Percentiles rank a stretch among this genome's conserved stretches.
These are phyloP conservation scores for Knoxdaviesia capensis DNA, from an alignment of 2,329 filamentous ascomycete genomes.

Conservation along the genomic window DNA sequence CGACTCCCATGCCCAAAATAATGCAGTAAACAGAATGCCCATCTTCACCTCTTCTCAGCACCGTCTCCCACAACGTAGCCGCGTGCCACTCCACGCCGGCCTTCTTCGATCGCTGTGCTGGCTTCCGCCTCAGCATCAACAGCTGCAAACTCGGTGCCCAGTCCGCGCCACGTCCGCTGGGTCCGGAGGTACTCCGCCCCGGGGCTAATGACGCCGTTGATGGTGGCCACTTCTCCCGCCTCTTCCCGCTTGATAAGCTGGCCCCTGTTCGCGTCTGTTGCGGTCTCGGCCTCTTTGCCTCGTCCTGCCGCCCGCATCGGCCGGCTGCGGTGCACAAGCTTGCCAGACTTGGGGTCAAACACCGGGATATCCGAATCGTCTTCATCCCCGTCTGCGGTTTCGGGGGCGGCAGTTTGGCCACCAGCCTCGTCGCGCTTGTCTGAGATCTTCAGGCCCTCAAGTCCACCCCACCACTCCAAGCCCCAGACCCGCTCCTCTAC, in stretches of 20 bases:
- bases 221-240: constrained; percentile 49
- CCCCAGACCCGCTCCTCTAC: constrained; percentile 71
- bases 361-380: constrained; percentile 68
- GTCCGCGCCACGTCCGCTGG: constrained; percentile 73
- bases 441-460: constrained; percentile 42
- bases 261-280: constrained; percentile 9
- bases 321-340: constrained; percentile 57
- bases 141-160: constrained; percentile 59
- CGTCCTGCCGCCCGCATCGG: constrained; percentile 38
- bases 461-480: constrained; percentile 74
- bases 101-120: constrained; percentile 62
- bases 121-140: constrained; percentile 23
- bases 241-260: constrained; percentile 36
- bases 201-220: constrained; percentile 77
- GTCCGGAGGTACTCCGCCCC: constrained; percentile 73
- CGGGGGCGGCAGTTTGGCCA: constrained; percentile 6
- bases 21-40: constrained; percentile 7
- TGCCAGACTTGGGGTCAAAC: constrained; percentile 79
- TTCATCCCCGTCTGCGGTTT: constrained; percentile 23
- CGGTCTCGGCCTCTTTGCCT: constrained; percentile 5
- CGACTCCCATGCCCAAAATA: no score
- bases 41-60: constrained; percentile 28
- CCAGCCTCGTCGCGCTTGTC: constrained; percentile 8
- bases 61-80: constrained; percentile 62
- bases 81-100: constrained; percentile 68